phyloP scores from a whole-genome alignment of 371 early-diverging fungal genomes.

The Nematocida major region DNA sequence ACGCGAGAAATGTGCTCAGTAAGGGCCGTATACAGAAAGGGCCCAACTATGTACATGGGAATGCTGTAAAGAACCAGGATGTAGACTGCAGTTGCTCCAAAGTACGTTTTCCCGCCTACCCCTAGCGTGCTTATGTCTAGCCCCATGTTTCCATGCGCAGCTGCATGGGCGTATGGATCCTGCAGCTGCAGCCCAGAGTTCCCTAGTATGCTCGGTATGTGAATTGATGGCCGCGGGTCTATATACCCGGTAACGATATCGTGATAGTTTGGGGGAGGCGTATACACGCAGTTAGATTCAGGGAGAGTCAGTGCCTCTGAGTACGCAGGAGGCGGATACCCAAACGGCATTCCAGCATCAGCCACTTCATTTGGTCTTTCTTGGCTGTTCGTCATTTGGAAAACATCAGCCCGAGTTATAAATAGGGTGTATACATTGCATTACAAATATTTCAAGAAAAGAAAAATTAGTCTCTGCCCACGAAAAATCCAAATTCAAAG shows the following conservation, averaged over 20 bases:
- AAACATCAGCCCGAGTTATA: too few relatives aligned
- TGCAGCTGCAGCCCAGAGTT: not conserved
- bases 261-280: constrained; percentile 1
- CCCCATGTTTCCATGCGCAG: not conserved
- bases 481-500: too few relatives aligned
- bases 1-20: not conserved
- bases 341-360: not conserved
- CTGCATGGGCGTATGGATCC: not conserved
- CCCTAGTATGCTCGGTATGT: not conserved
- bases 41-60: not conserved
- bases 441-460: too few relatives aligned
- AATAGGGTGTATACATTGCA: too few relatives aligned
- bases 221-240: not conserved
- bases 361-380: too few relatives aligned
- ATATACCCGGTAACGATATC: not conserved
- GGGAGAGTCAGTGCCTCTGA: not conserved
- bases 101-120: not conserved
- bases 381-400: too few relatives aligned
- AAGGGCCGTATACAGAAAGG: not conserved
- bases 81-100: not conserved
- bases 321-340: not conserved
- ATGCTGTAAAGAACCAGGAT: not conserved
- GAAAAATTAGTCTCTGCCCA: too few relatives aligned
- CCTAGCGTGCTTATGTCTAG: not conserved
- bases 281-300: not conserved